These are phyloP conservation scores for Lentinus brumalis DNA, from an alignment of 768 basidiomycete species.

Conservation along the genomic window DNA sequence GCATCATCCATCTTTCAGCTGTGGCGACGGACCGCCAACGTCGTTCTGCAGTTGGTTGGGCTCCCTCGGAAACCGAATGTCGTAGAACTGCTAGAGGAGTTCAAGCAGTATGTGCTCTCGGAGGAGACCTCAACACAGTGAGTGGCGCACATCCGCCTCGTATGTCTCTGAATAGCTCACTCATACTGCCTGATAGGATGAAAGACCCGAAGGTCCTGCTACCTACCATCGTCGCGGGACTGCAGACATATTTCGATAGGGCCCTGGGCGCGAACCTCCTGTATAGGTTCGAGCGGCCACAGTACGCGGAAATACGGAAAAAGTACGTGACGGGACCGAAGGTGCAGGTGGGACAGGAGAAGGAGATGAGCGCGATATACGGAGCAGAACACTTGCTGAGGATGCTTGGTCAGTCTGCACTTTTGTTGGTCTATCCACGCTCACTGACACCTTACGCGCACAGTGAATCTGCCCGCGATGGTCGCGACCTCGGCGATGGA, in stretches of 20 bases:
- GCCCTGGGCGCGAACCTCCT: conserved; percentile 87
- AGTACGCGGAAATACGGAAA: conserved; percentile 81
- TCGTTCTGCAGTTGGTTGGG: conserved; percentile 66
- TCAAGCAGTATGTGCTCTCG: conserved; percentile 61
- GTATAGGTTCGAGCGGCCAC: conserved; percentile 93
- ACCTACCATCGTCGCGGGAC: conserved; percentile 81
- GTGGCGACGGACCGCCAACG: not conserved
- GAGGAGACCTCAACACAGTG: conserved; percentile 43
- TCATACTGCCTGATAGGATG: conserved; percentile 41
- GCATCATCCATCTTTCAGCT: not conserved
- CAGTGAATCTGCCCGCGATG: conserved; percentile 92
- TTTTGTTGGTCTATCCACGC: conserved; percentile 2
- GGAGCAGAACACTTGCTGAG: conserved; percentile 93
- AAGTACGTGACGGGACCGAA: conserved; percentile 72
- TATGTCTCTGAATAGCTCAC: not conserved
- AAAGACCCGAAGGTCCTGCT: conserved; percentile 68
- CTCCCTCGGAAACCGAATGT: conserved; percentile 84
- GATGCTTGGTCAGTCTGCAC: conserved; percentile 73
- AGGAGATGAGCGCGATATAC: conserved; percentile 88
- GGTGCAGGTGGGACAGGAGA: conserved; percentile 68
- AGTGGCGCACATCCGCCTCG: not conserved
- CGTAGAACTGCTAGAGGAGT: conserved; percentile 73
- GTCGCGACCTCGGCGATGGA: conserved; percentile 91
- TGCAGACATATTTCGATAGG: conserved; percentile 92
- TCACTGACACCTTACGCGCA: conserved; percentile 31